Evolutionary conservation across 768 basidiomycete species (phyloP).

Genomic region (Trametes meyenii): DNA sequence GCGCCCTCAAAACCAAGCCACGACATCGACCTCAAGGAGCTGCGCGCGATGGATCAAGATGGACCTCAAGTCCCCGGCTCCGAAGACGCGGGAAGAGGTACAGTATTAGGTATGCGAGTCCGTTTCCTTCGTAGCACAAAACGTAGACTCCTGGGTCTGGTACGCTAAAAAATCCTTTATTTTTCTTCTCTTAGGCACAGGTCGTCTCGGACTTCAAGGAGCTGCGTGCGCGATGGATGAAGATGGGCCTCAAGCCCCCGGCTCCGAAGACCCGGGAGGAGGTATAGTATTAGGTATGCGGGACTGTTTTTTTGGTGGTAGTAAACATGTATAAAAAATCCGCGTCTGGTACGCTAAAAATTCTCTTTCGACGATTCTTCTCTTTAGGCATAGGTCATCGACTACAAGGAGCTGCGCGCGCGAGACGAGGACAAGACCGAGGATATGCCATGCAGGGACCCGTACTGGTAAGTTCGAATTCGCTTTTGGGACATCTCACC

Average conservation of each 20-base stretch:
- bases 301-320: not conserved
- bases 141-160: not conserved
- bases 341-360: conserved; percentile 1
- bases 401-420: conserved; percentile 5
- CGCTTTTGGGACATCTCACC: no score
- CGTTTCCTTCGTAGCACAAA: not conserved
- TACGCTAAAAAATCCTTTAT: not conserved
- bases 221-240: not conserved
- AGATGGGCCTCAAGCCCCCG: not conserved
- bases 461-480: no score
- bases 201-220: no score
- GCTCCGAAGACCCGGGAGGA: not conserved
- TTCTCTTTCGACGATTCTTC: not conserved
- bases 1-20: no score
- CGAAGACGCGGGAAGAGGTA: not conserved
- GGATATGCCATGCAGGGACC: no score
- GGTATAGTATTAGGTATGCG: not conserved
- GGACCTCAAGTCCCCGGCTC: not conserved
- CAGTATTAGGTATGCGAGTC: not conserved
- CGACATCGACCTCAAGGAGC: not conserved
- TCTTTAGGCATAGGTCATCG: not conserved
- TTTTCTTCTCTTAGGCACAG: no score
- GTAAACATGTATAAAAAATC: no score
- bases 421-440: not conserved
- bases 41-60: not conserved